phyloP scores from a whole-genome alignment of 768 basidiomycete genomes.

The Phanerochaete sordida region DNA sequence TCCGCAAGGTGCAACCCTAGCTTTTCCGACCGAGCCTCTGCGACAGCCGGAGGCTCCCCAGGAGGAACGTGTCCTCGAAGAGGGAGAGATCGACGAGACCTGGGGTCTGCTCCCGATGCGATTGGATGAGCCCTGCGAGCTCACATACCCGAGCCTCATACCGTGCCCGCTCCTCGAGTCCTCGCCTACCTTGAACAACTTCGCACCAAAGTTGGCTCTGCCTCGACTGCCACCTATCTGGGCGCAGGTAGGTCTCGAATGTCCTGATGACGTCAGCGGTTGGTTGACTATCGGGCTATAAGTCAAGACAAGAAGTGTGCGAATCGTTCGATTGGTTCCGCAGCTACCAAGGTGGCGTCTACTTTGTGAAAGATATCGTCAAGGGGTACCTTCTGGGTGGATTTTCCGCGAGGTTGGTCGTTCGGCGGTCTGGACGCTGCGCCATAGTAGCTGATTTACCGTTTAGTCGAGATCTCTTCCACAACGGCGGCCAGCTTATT shows the following conservation, averaged over 20 bases:
- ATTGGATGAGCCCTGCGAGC: background rate
- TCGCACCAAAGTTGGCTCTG: conserved; percentile 15
- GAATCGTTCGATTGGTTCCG: conserved; percentile 74
- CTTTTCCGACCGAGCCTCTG: background rate
- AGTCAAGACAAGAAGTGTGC: conserved; percentile 84
- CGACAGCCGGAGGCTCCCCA: background rate
- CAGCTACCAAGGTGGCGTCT: conserved; percentile 80
- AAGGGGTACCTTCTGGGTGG: conserved; percentile 78
- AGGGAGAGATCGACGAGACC: background rate
- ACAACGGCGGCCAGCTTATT: conserved; percentile 62
- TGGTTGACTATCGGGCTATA: conserved; percentile 25
- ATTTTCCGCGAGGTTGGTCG: conserved; percentile 57
- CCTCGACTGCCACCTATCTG: conserved; percentile 35
- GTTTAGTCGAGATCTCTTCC: conserved; percentile 64
- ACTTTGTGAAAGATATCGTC: conserved; percentile 53
- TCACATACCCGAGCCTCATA: background rate
- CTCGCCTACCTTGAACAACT: background rate
- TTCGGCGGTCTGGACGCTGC: background rate
- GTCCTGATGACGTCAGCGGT: background rate
- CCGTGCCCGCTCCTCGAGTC: background rate
- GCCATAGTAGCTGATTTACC: conserved; percentile 2
- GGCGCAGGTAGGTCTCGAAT: conserved; percentile 36
- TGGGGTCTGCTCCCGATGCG: background rate
- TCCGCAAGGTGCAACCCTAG: background rate
- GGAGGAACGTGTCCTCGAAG: background rate